Evolutionary conservation across 257 asterid species (phyloP).

Genomic region (Przewalskia tangutica): DNA sequence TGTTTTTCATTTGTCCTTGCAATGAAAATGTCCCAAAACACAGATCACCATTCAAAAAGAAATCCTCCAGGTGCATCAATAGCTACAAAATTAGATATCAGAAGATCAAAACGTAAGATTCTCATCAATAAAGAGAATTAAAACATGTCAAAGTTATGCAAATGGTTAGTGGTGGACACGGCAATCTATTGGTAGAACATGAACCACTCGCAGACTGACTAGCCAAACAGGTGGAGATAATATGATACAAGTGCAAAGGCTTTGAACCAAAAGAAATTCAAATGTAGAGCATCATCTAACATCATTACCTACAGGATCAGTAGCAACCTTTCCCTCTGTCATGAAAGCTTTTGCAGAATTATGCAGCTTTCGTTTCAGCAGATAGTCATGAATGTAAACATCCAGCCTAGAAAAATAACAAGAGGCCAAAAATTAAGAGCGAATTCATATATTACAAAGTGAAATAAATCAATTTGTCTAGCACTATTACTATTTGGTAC

Average conservation of each 20-base stretch:
- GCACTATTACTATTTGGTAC: neutral
- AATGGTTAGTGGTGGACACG: neutral
- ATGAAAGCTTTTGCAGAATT: constrained; percentile 96
- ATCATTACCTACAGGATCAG: constrained; percentile 91
- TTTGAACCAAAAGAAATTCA: neutral
- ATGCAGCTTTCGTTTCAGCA: constrained; percentile 77
- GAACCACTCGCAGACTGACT: neutral
- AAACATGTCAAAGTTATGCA: neutral
- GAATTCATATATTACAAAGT: neutral
- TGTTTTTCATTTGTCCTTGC: constrained; percentile 98
- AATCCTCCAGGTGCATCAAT: constrained; percentile 99
- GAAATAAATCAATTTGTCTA: neutral
- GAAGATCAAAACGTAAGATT: neutral
- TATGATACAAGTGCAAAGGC: neutral
- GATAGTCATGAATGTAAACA: constrained; percentile 93
- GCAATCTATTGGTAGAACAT: neutral
- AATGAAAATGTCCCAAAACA: constrained; percentile 97
- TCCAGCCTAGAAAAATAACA: constrained; percentile 63
- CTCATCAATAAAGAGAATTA: neutral
- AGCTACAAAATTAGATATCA: constrained; percentile 35
- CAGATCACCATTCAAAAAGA: constrained; percentile 99
- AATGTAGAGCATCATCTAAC: neutral
- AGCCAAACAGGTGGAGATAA: neutral
- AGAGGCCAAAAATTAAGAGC: neutral
- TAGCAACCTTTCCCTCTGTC: constrained; percentile 98